Evolutionary conservation across 768 basidiomycete species (phyloP).

Genomic region (Crassisporium funariophilum): DNA sequence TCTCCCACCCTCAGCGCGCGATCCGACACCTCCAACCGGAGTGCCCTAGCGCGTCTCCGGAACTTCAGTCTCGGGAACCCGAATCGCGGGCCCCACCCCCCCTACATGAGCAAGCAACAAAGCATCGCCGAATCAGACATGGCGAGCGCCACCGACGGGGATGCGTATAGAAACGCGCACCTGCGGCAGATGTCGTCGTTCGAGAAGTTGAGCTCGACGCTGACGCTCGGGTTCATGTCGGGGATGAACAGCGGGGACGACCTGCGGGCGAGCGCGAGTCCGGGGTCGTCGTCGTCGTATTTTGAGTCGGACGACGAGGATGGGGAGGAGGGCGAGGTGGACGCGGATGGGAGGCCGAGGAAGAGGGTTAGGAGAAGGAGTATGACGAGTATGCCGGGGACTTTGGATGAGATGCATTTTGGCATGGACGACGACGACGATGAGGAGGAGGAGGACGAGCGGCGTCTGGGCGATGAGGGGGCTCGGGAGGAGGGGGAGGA

Average conservation of each 20-base stretch:
- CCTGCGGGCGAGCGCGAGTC: slow-evolving; percentile 50
- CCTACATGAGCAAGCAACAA: too few species aligned
- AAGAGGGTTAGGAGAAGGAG: slow-evolving; percentile 55
- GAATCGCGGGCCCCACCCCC: too few species aligned
- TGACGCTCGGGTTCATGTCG: slow-evolving; percentile 56
- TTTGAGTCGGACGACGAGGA: slow-evolving; percentile 57
- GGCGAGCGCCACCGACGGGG: slow-evolving; percentile 12
- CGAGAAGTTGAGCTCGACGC: slow-evolving; percentile 64
- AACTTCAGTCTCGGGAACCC: slow-evolving; percentile 67
- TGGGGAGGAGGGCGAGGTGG: slow-evolving; percentile 47
- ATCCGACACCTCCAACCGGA: slow-evolving; percentile 81
- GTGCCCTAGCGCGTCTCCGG: slow-evolving; percentile 71
- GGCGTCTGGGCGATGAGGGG: slow-evolving; percentile 32
- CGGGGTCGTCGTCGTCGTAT: slow-evolving; percentile 57
- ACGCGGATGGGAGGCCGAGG: slow-evolving; percentile 41
- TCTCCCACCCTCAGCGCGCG: slow-evolving; percentile 94
- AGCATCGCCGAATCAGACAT: too few species aligned
- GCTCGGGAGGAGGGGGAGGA: slow-evolving; percentile 24
- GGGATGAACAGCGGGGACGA: slow-evolving; percentile 31
- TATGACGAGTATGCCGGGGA: slow-evolving; percentile 86
- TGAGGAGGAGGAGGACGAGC: slow-evolving; percentile 34
- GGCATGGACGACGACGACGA: slow-evolving; percentile 56
- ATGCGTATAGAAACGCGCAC: slow-evolving; percentile 40
- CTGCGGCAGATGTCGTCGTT: slow-evolving; percentile 77
- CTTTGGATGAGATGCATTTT: slow-evolving; percentile 63